Evolutionary conservation across 164 flowering plant genomes (phyloP), one percentile per base, ranked within the genome.

Genomic region (Warburgia ugandensis): DNA sequence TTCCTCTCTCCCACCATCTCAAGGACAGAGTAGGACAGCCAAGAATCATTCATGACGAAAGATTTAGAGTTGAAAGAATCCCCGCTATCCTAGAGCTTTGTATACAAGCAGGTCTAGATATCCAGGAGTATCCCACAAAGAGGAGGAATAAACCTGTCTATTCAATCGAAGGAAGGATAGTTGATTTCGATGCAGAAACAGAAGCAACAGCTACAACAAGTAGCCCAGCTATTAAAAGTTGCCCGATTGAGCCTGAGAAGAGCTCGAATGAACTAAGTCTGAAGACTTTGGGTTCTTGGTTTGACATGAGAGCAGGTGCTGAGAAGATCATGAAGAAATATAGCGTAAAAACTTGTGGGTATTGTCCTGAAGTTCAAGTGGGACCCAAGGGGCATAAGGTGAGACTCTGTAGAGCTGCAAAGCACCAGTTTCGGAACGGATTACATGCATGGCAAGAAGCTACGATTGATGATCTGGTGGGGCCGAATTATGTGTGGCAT

Each of bases 41-140:
- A 5, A 75, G 96, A 59, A 74, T 91, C 48, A 66, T 59, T 10
- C 96, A 91, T 58, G 69, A 81, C 36, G 96, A 91, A 58, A 77
- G 71, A 59, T 59, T 43, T 16, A 52, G 29, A 39, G 68, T 79
- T 22, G 57, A 52, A 1, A 64, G 71, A 25, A 68, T 91, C 38
- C 88, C 92, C 36, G 96, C 96, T 7, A 55, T 91, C 55, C 56
- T 91, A 11, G 98, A 91, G 71, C 84, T 87, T 9, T 87, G 98
- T 45, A 76, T 87, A 60, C 98, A 91, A 53, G 95, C 96, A 54
- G 98, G 96, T 40, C 48, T 91, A 4, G 79, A 85, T 44, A 68
- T 79, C 44, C 68, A 66, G 32, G 71, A 76, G 60, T 80, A 68
- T 51, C 94, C 90, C 29, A 56, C 86, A 1, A 78, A 55, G 70